Conservation (phyloP, 1,284 basidiomycete genomes). For the Rhodotorula sp. region DNA sequence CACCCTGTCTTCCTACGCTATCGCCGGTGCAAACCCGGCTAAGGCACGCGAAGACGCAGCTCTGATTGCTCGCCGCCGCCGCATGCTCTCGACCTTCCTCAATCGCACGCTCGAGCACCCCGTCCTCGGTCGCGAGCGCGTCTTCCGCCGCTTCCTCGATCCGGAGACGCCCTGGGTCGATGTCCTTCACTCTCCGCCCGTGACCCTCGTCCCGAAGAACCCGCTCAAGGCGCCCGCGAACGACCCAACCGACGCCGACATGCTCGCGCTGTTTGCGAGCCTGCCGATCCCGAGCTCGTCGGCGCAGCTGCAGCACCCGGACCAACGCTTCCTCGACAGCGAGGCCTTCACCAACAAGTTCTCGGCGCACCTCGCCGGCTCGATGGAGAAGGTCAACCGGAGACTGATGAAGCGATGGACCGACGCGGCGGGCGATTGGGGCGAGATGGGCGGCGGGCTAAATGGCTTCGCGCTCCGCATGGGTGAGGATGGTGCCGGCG, state of each 20-base stretch:
- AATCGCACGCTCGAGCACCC: constrained; percentile 86
- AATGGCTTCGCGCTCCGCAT: constrained; percentile 96
- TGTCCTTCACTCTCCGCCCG: constrained; percentile 85
- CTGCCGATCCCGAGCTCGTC: constrained; percentile 76
- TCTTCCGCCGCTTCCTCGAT: constrained; percentile 93
- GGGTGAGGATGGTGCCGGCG: constrained; percentile 43
- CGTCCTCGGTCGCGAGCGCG: constrained; percentile 88
- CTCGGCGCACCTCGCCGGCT: constrained; percentile 81
- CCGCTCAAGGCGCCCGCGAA: constrained; percentile 92
- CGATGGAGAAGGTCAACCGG: constrained; percentile 94
- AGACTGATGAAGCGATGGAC: constrained; percentile 88
- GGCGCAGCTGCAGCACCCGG: constrained; percentile 76
- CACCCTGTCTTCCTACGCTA: constrained; percentile 91
- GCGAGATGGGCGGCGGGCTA: constrained; percentile 89
- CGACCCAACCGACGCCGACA: constrained; percentile 79
- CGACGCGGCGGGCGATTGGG: constrained; percentile 87
- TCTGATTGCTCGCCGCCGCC: constrained; percentile 86
- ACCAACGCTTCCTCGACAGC: constrained; percentile 92
- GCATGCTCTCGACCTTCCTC: constrained; percentile 93
- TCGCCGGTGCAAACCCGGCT: constrained; percentile 70
- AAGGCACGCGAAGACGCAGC: constrained; percentile 95
- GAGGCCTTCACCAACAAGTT: constrained; percentile 97
- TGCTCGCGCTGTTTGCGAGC: constrained; percentile 73
- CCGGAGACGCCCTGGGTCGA: constrained; percentile 96
- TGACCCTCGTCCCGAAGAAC: constrained; percentile 89